Conservation (phyloP, 164 flowering plant species). For the Nelumbo lutea region DNA sequence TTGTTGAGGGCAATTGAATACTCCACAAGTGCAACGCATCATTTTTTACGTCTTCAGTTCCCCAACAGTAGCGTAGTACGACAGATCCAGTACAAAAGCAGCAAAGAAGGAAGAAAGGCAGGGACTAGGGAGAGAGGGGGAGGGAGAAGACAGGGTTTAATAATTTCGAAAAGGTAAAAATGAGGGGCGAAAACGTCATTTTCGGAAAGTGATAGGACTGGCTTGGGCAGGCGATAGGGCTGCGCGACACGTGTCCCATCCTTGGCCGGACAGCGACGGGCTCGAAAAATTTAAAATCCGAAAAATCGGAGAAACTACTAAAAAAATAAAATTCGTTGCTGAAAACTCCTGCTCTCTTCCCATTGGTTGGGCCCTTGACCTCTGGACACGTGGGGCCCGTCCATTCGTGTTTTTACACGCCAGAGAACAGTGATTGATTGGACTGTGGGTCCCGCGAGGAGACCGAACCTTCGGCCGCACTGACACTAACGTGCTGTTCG, state of each 20-base stretch:
- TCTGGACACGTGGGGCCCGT: constrained; percentile 11
- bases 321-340: neutral
- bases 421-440: constrained; percentile 16
- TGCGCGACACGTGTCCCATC: too few relatives aligned
- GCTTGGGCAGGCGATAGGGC: constrained; percentile 2
- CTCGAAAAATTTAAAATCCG: constrained; percentile 1
- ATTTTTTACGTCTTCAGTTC: too few relatives aligned
- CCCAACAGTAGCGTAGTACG: too few relatives aligned
- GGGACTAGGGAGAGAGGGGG: too few relatives aligned
- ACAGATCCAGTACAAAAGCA: too few relatives aligned
- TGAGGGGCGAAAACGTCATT: constrained; percentile 5
- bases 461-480: constrained; percentile 27
- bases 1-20: too few relatives aligned
- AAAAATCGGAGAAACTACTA: neutral
- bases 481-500: neutral
- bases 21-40: too few relatives aligned
- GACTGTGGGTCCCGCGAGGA: constrained; percentile 14
- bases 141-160: neutral
- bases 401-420: constrained; percentile 13
- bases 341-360: neutral
- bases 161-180: neutral
- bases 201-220: constrained; percentile 1
- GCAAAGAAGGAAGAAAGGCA: too few relatives aligned
- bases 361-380: constrained; percentile 22
- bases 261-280: constrained; percentile 16